Conservation (phyloP, 495 filamentous ascomycete species). For the Hypoxylon subgilvum region DNA sequence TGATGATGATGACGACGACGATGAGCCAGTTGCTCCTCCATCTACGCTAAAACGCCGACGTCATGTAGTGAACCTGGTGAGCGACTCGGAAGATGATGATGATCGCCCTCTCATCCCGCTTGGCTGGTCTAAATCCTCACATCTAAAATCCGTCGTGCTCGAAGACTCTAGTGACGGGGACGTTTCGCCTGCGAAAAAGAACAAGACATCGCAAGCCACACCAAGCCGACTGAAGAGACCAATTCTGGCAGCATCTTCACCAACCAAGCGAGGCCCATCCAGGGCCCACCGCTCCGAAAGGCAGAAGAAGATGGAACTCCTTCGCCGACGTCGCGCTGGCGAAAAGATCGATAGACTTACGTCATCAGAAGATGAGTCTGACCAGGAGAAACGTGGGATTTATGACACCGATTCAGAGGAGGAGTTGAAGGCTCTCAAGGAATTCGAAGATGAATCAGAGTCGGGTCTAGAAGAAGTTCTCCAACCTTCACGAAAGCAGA, state of each 20-base stretch:
- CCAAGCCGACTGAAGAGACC: conserved; percentile 30
- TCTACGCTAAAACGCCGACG: conserved; percentile 25
- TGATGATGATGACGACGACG: conserved; percentile 7
- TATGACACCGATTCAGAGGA: conserved; percentile 54
- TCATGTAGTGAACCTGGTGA: not conserved
- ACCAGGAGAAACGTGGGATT: conserved; percentile 44
- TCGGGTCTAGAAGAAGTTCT: conserved; percentile 31
- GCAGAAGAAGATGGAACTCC: conserved; percentile 55
- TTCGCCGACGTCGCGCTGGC: conserved; percentile 65
- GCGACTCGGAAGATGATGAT: conserved; percentile 31
- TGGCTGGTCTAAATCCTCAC: conserved; percentile 10
- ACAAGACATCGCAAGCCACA: conserved; percentile 22
- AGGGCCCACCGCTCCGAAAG: conserved; percentile 36
- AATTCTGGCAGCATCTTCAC: conserved; percentile 18
- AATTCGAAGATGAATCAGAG: conserved; percentile 58
- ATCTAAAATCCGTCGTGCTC: conserved; percentile 8
- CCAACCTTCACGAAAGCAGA: conserved; percentile 13
- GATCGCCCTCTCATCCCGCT: conserved; percentile 35
- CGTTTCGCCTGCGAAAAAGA: conserved; percentile 31
- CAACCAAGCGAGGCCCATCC: conserved; percentile 21
- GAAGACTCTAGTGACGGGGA: conserved; percentile 34
- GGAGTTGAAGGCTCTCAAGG: conserved; percentile 41
- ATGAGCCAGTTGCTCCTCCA: conserved; percentile 7
- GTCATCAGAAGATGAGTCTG: conserved; percentile 40
- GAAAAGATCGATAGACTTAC: conserved; percentile 54